Evolutionary conservation across 106 monocot genomes (phyloP).

Genomic region (Agapanthus africanus): DNA sequence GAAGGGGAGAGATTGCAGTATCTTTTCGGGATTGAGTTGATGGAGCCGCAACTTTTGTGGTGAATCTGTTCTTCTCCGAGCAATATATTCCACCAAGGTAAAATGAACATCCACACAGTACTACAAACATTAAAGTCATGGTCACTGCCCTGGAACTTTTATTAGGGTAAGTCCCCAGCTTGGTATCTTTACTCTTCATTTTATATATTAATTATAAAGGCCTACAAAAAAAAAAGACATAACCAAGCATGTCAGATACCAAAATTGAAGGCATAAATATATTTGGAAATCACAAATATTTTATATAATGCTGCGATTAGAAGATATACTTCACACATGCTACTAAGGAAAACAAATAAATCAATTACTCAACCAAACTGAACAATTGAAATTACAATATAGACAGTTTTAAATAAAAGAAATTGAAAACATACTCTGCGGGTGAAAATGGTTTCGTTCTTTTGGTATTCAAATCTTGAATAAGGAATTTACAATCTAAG

Average conservation of each 20-base stretch:
- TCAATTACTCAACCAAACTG: background rate
- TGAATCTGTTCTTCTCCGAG: constrained; percentile 41
- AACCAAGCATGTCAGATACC: background rate
- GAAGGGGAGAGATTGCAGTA: constrained; percentile 22
- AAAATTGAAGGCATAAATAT: background rate
- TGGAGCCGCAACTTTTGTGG: constrained; percentile 19
- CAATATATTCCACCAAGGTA: constrained; percentile 73
- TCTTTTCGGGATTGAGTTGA: constrained; percentile 21
- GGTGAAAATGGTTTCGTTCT: background rate
- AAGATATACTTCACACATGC: too few species aligned
- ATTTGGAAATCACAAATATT: background rate
- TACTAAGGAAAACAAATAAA: background rate
- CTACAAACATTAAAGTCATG: constrained; percentile 45
- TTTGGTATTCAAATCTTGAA: background rate
- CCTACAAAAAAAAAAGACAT: background rate
- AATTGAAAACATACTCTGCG: background rate
- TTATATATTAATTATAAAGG: constrained; percentile 9
- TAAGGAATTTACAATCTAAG: background rate
- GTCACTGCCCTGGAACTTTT: constrained; percentile 42
- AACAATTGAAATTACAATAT: background rate
- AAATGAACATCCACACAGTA: constrained; percentile 75
- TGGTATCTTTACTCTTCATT: constrained; percentile 71
- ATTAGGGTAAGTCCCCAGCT: constrained; percentile 25
- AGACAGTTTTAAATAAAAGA: background rate
- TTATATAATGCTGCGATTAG: too few species aligned